Conservation (phyloP, 1,284 basidiomycete species). For the Rhodotorula sp. region DNA sequence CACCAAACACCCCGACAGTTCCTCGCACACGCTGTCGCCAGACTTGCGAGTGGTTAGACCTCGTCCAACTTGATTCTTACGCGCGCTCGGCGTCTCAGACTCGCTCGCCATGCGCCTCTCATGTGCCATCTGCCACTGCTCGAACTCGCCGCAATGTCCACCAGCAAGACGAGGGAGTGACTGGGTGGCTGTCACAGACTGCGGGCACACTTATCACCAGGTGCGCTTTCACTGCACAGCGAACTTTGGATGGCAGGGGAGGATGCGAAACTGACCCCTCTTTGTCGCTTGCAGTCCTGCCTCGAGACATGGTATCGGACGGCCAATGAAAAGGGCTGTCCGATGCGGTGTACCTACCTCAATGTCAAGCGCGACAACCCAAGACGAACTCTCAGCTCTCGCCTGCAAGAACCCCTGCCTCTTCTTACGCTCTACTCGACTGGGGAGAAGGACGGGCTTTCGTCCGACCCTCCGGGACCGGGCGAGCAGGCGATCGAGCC, state of each 20-base stretch:
- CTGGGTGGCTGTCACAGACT: conserved; percentile 10
- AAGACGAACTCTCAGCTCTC: background rate
- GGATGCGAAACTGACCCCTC: background rate
- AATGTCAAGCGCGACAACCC: conserved; percentile 1
- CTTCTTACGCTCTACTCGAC: background rate
- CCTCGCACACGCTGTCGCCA: too few species aligned
- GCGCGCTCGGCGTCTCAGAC: too few species aligned
- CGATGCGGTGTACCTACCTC: background rate
- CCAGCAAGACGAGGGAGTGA: background rate
- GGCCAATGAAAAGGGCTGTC: background rate
- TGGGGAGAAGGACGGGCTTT: background rate
- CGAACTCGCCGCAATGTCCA: too few species aligned
- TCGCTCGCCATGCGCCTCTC: too few species aligned
- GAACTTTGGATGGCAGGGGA: too few species aligned
- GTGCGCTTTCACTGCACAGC: background rate
- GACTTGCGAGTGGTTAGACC: too few species aligned
- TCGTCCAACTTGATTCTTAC: too few species aligned
- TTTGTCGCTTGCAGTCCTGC: conserved; percentile 3
- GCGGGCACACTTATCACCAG: conserved; percentile 12
- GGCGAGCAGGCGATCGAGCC: background rate
- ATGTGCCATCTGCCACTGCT: too few species aligned
- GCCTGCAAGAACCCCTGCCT: background rate
- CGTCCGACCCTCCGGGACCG: background rate
- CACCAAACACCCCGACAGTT: too few species aligned
- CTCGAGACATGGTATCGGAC: background rate